A percentile compares a stretch with the other conserved stretches of the same genome.
Conservation (phyloP, 345 rosid species). For the Eucalyptus dawsonii region DNA sequence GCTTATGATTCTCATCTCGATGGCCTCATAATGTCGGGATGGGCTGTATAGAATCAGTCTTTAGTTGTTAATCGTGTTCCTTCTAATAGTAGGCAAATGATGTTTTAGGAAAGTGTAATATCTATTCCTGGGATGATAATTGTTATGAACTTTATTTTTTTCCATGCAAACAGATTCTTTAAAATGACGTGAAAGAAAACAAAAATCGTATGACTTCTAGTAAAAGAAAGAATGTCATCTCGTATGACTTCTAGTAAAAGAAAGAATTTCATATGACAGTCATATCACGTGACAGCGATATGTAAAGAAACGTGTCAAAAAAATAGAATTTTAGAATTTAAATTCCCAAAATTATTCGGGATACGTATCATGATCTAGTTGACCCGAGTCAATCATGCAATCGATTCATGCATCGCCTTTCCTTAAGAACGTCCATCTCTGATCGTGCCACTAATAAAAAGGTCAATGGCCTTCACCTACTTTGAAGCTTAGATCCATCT, state of each 20-base stretch:
- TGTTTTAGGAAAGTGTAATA: too few species aligned
- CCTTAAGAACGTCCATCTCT: background rate
- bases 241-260: fast-evolving
- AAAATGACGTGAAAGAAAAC: background rate
- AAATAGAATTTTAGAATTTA: background rate
- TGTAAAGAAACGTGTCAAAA: fast-evolving
- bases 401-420: background rate
- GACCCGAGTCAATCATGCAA: background rate
- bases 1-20: background rate
- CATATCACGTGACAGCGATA: fast-evolving
- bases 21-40: background rate
- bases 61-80: background rate
- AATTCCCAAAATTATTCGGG: fast-evolving
- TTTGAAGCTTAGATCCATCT: background rate
- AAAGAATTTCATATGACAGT: fast-evolving
- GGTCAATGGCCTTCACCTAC: background rate
- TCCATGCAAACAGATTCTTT: fast-evolving
- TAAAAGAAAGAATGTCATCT: fast-evolving
- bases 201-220: fast-evolving
- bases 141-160: background rate
- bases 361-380: background rate
- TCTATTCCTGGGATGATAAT: background rate
- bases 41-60: background rate
- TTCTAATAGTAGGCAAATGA: background rate
- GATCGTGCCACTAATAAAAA: background rate